Evolutionary conservation across 768 basidiomycete genomes (phyloP).

Genomic region (Lactarius deliciosus): DNA sequence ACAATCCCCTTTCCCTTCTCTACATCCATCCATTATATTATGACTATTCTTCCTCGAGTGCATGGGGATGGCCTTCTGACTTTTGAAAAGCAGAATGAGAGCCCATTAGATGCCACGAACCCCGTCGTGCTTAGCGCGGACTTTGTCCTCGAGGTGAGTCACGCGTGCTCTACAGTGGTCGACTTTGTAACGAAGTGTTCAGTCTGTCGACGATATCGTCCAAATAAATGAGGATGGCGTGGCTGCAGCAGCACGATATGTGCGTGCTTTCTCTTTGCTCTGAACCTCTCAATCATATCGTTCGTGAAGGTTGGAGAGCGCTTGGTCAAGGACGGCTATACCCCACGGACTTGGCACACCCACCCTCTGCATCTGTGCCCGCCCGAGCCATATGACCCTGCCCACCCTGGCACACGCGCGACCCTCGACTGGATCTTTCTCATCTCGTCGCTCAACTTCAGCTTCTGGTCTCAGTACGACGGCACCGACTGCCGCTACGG

Average conservation of each 20-base stretch:
- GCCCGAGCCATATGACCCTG: slow-evolving; percentile 55
- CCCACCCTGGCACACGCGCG: slow-evolving; percentile 46
- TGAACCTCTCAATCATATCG: neutral
- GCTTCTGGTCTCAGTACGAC: slow-evolving; percentile 81
- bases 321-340: slow-evolving; percentile 63
- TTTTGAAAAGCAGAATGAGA: slow-evolving; percentile 9
- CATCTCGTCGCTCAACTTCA: slow-evolving; percentile 83
- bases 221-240: slow-evolving; percentile 32
- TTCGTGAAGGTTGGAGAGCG: slow-evolving; percentile 57
- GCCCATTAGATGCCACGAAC: slow-evolving; percentile 17
- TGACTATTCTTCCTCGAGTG: slow-evolving; percentile 24
- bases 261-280: slow-evolving; percentile 6
- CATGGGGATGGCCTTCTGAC: slow-evolving; percentile 11
- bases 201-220: slow-evolving; percentile 32
- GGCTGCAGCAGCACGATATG: slow-evolving; percentile 27
- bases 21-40: slow-evolving; percentile 7
- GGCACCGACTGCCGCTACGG: slow-evolving; percentile 63
- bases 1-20: neutral
- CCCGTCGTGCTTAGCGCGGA: slow-evolving; percentile 29
- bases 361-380: slow-evolving; percentile 76
- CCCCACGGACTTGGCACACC: slow-evolving; percentile 78
- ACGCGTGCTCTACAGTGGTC: neutral
- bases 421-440: slow-evolving; percentile 84
- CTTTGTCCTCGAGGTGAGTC: slow-evolving; percentile 27
- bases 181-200: neutral